Conservation (phyloP, 768 basidiomycete genomes). For the Lentinula sp. region DNA sequence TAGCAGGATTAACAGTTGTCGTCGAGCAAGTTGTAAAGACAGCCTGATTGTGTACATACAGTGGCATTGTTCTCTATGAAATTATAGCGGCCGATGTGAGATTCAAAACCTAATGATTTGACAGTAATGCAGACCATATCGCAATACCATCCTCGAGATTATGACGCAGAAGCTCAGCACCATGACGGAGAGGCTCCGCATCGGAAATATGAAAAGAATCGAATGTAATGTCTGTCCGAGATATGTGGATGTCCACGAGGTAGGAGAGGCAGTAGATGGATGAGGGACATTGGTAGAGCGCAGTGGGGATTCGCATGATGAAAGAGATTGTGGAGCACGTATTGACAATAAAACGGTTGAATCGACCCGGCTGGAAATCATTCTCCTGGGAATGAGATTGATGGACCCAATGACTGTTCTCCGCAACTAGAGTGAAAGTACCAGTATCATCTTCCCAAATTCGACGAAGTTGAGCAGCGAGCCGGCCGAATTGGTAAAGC, state of each 20-base stretch:
- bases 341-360: not conserved
- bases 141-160: not conserved
- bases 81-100: not conserved
- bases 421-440: slow-evolving; percentile 31
- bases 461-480: slow-evolving; percentile 32
- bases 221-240: slow-evolving; percentile 33
- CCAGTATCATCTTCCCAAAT: slow-evolving; percentile 31
- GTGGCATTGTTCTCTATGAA: too few species aligned
- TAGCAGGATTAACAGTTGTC: too few species aligned
- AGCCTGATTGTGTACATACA: too few species aligned
- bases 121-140: too few species aligned
- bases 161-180: slow-evolving; percentile 3
- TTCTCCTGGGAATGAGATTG: slow-evolving; percentile 17
- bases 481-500: slow-evolving; percentile 31
- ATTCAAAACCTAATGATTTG: not conserved
- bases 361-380: not conserved
- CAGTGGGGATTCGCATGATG: not conserved
- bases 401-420: slow-evolving; percentile 30
- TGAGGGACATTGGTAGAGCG: not conserved
- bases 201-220: slow-evolving; percentile 36
- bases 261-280: slow-evolving; percentile 8
- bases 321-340: not conserved
- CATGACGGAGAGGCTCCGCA: slow-evolving; percentile 32
- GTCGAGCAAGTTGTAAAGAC: too few species aligned
- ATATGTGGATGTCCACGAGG: slow-evolving; percentile 27